Percentiles rank a stretch among this genome's conserved stretches.
These are phyloP conservation scores for Microstroma glucosiphilum DNA, from an alignment of 1,284 basidiomycete genomes.

Conservation along the genomic window DNA sequence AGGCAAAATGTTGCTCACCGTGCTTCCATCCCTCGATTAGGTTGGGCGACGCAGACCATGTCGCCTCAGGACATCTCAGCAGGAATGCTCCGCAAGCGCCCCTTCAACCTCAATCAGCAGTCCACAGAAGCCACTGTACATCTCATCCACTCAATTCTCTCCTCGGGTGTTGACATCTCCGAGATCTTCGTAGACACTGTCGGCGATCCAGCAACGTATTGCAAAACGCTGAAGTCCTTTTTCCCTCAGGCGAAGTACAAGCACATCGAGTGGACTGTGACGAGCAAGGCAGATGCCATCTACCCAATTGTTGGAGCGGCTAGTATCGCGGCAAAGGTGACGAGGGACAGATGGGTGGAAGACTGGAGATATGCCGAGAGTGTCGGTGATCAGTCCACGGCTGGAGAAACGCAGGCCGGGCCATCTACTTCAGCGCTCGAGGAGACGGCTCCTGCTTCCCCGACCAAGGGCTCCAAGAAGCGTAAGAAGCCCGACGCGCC, in stretches of 20 bases:
- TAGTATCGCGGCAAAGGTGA: conserved; percentile 92
- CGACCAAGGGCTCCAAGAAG: conserved; percentile 12
- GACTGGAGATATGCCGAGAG: conserved; percentile 62
- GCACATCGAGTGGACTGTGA: conserved; percentile 68
- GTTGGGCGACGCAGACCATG: conserved; percentile 73
- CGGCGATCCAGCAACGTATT: conserved; percentile 77
- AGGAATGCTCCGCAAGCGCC: conserved; percentile 78
- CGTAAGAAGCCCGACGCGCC: conserved; percentile 15
- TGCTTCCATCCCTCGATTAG: conserved; percentile 41
- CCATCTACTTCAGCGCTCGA: conserved; percentile 1
- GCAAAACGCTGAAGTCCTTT: conserved; percentile 50
- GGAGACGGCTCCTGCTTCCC: conserved; percentile 5
- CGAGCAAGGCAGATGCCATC: conserved; percentile 85
- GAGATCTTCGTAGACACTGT: conserved; percentile 96
- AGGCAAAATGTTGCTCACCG: not conserved
- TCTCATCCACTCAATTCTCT: conserved; percentile 75
- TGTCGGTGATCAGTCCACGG: not conserved
- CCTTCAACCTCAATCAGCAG: conserved; percentile 85
- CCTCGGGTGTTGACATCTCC: conserved; percentile 72
- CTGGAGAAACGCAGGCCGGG: not conserved
- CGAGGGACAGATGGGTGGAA: conserved; percentile 82
- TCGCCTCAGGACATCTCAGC: conserved; percentile 85
- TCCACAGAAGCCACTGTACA: conserved; percentile 84
- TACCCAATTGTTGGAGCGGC: conserved; percentile 96
- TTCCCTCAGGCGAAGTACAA: conserved; percentile 25